Conservation (phyloP, 106 monocot genomes). For the Dendrobium officinale region DNA sequence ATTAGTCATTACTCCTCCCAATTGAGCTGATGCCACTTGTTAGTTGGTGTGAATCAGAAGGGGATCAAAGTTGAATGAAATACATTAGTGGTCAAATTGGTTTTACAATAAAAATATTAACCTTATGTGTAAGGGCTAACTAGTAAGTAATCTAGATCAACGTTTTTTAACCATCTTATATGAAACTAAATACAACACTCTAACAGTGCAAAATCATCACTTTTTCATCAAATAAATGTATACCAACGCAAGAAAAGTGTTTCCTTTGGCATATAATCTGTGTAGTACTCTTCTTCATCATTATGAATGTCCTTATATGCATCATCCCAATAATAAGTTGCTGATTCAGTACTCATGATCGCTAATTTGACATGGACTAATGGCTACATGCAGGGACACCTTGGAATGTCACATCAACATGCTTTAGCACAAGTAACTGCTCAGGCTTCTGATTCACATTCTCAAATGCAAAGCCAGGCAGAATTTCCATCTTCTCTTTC, state of each 20-base stretch:
- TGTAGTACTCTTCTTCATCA: neutral
- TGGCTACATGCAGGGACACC: constrained; percentile 27
- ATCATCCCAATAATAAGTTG: neutral
- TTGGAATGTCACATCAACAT: constrained; percentile 48
- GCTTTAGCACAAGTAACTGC: constrained; percentile 43
- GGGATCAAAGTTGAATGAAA: neutral
- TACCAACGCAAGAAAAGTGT: neutral
- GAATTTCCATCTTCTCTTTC: constrained; percentile 15
- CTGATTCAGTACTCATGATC: neutral
- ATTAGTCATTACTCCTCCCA: neutral
- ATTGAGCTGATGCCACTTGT: neutral
- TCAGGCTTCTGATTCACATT: constrained; percentile 25
- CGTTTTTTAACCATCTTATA: neutral
- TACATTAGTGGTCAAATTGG: neutral
- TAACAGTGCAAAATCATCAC: too few relatives aligned
- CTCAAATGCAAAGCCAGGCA: constrained; percentile 4
- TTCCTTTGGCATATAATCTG: neutral
- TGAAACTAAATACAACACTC: too few relatives aligned
- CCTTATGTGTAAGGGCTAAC: neutral
- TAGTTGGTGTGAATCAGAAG: neutral
- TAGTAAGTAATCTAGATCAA: neutral
- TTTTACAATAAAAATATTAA: neutral
- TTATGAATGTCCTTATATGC: neutral
- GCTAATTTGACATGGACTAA: neutral
- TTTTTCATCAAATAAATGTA: too few relatives aligned